Percentiles rank a stretch among this genome's conserved stretches.
Evolutionary conservation across 2,329 filamentous ascomycete genomes (phyloP).

Genomic region (Alternaria conjuncta): DNA sequence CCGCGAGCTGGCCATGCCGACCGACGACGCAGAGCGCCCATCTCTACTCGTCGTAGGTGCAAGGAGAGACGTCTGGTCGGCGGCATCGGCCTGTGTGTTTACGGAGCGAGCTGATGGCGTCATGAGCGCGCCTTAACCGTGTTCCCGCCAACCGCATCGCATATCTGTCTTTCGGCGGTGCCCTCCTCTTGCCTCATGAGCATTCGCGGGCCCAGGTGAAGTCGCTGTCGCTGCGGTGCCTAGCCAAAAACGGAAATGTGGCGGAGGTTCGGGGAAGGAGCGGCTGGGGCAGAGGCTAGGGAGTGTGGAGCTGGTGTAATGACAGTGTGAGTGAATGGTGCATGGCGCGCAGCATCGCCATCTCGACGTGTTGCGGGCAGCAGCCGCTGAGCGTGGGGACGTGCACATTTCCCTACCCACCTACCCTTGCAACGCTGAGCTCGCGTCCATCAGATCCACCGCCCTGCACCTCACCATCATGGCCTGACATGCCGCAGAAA

Average conservation of each 20-base stretch:
- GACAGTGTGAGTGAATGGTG: conserved; percentile 9
- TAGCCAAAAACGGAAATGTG: conserved; percentile 19
- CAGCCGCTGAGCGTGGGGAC: conserved; percentile 9
- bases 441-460: conserved; percentile 4
- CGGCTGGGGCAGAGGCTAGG: conserved; percentile 19
- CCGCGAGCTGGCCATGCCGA: conserved; percentile 67
- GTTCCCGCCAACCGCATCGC: conserved; percentile 46
- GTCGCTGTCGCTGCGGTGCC: conserved; percentile 17
- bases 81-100: conserved; percentile 47
- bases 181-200: conserved; percentile 45
- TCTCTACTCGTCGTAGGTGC: conserved; percentile 57
- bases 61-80: conserved; percentile 50
- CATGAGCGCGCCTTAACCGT: conserved; percentile 52
- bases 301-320: conserved; percentile 17
- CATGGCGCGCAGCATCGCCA: conserved; percentile 7
- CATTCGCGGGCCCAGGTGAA: conserved; percentile 27
- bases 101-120: conserved; percentile 50
- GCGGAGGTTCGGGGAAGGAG: conserved; percentile 16
- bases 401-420: conserved; percentile 4
- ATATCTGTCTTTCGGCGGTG: conserved; percentile 38
- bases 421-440: background rate
- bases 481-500: conserved; percentile 30
- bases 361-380: conserved; percentile 13
- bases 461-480: conserved; percentile 25
- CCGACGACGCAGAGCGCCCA: conserved; percentile 61